phyloP scores from a whole-genome alignment of 2,329 filamentous ascomycete species.

The Botrytis aclada region DNA sequence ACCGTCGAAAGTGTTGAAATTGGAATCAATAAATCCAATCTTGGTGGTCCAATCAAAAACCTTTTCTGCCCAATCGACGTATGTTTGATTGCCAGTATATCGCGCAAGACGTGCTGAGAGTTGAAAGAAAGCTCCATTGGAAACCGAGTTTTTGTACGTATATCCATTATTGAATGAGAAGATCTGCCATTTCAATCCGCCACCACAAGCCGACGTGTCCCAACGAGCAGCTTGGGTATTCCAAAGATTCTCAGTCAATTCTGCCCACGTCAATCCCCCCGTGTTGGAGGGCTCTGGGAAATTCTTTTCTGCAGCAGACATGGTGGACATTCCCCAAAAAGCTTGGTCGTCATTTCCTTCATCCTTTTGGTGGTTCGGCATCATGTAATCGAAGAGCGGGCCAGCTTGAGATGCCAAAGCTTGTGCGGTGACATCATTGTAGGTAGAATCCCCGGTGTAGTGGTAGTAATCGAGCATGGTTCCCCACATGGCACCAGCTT shows the following conservation, averaged over 20 bases:
- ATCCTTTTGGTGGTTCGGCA: conserved; percentile 51
- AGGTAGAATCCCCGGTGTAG: conserved; percentile 59
- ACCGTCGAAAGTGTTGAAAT: conserved; percentile 51
- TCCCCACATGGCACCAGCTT: conserved; percentile 59
- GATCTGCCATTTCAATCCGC: conserved; percentile 80
- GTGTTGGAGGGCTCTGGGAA: conserved; percentile 57
- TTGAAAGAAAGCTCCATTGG: conserved; percentile 81
- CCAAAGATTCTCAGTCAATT: conserved; percentile 69
- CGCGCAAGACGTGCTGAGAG: conserved; percentile 72
- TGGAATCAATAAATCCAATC: conserved; percentile 54
- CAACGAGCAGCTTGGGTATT: conserved; percentile 68
- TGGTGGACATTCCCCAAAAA: conserved; percentile 67
- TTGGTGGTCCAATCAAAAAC: conserved; percentile 63
- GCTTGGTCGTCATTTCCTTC: conserved; percentile 74
- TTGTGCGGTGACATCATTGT: conserved; percentile 58
- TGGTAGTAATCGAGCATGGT: conserved; percentile 68
- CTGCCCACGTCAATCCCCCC: conserved; percentile 59
- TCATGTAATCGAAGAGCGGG: conserved; percentile 58
- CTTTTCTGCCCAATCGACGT: conserved; percentile 63
- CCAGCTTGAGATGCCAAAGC: conserved; percentile 61
- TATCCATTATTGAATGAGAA: conserved; percentile 73
- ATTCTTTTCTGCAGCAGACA: conserved; percentile 66
- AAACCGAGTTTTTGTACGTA: conserved; percentile 78
- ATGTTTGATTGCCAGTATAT: conserved; percentile 64
- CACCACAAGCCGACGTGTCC: conserved; percentile 64